Base-by-base conservation (phyloP, 345 rosid species). In the Citrus cavaleriei region DNA sequence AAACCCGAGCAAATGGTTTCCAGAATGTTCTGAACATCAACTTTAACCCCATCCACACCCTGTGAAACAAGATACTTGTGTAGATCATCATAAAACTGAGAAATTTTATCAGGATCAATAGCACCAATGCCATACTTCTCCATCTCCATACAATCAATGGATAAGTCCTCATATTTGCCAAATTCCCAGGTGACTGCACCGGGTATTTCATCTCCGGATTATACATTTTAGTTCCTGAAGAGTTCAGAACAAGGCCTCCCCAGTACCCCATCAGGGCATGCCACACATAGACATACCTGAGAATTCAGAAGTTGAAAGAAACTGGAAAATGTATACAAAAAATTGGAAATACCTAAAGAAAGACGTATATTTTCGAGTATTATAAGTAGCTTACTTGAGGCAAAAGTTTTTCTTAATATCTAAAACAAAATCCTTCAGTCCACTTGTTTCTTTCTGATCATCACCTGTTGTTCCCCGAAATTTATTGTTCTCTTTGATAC, bases 231-330 rank as follows among this genome's bases (percentile, higher is more conserved):
- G 84, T 84, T 25, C 74, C 86, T 9, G 12, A 61, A 22, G 84
- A 84, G 80, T 88, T 75, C 16, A 88, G 93, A 82, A 32, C 84
- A 63, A 90, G 89, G 74, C 93, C 93, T 75, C 93, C 93, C 93
- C 93, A 87, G 73, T 87, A 88, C 30, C 93, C 93, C 75, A 87
- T 25, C 55, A 90, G 70, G 40, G 93, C 91, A 75, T 87, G 93
- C 90, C 91, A 88, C 32, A 83, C 85, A 75, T 88, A 88, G 22
- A 87, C 90, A 57, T 87, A 90, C 82, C 90, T 90, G 84, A 72
- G 64, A 57, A 71, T 73, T 69, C 37, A 5, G 49, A 66, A 35
- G 66, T 27, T 34, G 46, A 59, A 27, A 12, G 51, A 46, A 46
- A 42, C 0, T 10, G 49, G 1, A 3, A 42, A 10, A 42, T 10